Conservation (phyloP, 1,139 yeast genomes). For the Zygoascus meyerae region DNA sequence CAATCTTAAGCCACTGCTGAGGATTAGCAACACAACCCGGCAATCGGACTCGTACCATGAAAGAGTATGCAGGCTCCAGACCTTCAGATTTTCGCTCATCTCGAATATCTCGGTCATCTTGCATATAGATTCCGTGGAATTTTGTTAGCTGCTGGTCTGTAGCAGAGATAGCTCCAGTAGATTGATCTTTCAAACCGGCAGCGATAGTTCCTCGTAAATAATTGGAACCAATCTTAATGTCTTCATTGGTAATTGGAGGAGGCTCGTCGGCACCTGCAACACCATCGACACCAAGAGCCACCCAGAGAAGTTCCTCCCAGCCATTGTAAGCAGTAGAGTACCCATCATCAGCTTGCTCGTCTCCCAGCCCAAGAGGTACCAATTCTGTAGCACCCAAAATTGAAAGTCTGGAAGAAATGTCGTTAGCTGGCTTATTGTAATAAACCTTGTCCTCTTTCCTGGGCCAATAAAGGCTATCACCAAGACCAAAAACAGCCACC, state of each 20-base stretch:
- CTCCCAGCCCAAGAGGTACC: slow-evolving; percentile 80
- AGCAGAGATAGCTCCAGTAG: slow-evolving; percentile 92
- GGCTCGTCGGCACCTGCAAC: slow-evolving; percentile 89
- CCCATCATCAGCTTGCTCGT: slow-evolving; percentile 97
- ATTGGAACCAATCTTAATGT: slow-evolving; percentile 82
- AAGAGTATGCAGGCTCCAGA: slow-evolving; percentile 88
- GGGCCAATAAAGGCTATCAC: slow-evolving; percentile 96
- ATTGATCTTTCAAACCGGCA: slow-evolving; percentile 71
- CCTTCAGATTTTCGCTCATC: slow-evolving; percentile 91
- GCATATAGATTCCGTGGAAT: slow-evolving; percentile 98
- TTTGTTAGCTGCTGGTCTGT: slow-evolving; percentile 91
- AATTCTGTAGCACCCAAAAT: slow-evolving; percentile 70
- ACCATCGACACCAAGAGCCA: slow-evolving; percentile 79
- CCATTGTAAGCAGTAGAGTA: slow-evolving; percentile 79
- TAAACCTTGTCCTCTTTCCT: slow-evolving; percentile 91
- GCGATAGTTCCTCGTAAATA: slow-evolving; percentile 90
- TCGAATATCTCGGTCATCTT: slow-evolving; percentile 94
- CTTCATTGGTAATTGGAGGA: slow-evolving; percentile 93
- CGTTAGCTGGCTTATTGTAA: slow-evolving; percentile 88
- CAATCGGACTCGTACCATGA: slow-evolving; percentile 93
- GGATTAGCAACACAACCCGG: slow-evolving; percentile 94
- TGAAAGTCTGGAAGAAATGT: slow-evolving; percentile 56
- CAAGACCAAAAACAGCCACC: slow-evolving; percentile 80
- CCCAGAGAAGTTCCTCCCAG: slow-evolving; percentile 88
- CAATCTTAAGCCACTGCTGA: slow-evolving; percentile 79